phyloP scores from a whole-genome alignment of 768 basidiomycete species.

The Lactifluus pinguis region DNA sequence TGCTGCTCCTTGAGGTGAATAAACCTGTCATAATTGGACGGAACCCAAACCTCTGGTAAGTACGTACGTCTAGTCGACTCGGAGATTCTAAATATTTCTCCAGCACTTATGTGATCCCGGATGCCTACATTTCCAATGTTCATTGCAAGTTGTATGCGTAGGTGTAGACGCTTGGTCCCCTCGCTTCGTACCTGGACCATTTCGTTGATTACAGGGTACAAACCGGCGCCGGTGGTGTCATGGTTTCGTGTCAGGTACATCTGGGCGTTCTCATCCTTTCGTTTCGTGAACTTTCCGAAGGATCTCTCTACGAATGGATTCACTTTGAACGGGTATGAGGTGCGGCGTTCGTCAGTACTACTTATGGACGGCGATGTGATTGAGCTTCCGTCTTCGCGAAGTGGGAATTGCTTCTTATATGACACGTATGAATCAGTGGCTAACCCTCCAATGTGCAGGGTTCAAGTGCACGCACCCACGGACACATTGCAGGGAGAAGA shows the following conservation, averaged over 20 bases:
- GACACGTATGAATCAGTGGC: not conserved
- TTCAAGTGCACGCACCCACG: constrained; percentile 59
- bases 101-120: constrained; percentile 54
- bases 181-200: not conserved
- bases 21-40: constrained; percentile 64
- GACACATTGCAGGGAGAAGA: constrained; percentile 44
- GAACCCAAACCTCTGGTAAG: constrained; percentile 58
- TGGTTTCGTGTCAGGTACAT: constrained; percentile 69
- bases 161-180: constrained; percentile 21
- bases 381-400: constrained; percentile 56
- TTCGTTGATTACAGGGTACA: constrained; percentile 40
- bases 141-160: constrained; percentile 80
- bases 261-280: not conserved
- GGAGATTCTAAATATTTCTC: not conserved
- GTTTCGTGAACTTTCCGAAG: constrained; percentile 28
- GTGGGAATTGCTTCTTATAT: constrained; percentile 28
- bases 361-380: constrained; percentile 71
- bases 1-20: constrained; percentile 48
- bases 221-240: constrained; percentile 60
- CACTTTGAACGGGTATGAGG: constrained; percentile 56
- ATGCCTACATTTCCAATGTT: constrained; percentile 54
- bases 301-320: constrained; percentile 74
- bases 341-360: constrained; percentile 58
- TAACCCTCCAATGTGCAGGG: constrained; percentile 29
- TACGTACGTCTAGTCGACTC: not conserved